A percentile compares a stretch with the other conserved stretches of the same genome.
Conservation (phyloP, 306 rosid genomes). For the Datisca glomerata region DNA sequence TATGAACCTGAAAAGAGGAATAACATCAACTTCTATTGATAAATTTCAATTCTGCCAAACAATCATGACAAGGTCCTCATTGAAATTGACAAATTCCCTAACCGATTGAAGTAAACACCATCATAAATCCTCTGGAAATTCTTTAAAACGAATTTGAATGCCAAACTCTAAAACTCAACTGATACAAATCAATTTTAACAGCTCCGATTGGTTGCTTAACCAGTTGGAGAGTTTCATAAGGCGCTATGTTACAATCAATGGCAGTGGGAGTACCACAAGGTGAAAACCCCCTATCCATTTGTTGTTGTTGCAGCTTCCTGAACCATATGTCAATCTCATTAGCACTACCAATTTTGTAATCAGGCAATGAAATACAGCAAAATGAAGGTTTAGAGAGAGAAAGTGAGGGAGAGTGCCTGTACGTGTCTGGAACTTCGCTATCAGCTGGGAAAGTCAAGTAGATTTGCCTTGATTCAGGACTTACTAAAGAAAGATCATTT, state of each 20-base stretch:
- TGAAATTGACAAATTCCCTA: too few relatives aligned
- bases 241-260: constrained; percentile 64
- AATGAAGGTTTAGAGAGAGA: background rate
- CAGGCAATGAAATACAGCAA: background rate
- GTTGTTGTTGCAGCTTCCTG: constrained; percentile 84
- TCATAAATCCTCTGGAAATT: too few relatives aligned
- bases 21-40: too few relatives aligned
- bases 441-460: constrained; percentile 97
- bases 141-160: too few relatives aligned
- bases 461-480: constrained; percentile 90
- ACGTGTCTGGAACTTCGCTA: constrained; percentile 94
- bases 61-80: too few relatives aligned
- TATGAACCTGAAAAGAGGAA: constrained; percentile 53
- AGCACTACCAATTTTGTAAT: too few relatives aligned
- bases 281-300: constrained; percentile 71
- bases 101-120: too few relatives aligned
- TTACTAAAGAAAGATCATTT: constrained; percentile 51
- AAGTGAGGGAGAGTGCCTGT: constrained; percentile 61
- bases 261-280: constrained; percentile 95
- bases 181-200: background rate
- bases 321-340: too few relatives aligned
- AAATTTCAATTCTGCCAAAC: too few relatives aligned
- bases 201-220: constrained; percentile 24
- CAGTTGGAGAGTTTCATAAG: constrained; percentile 55
- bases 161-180: too few relatives aligned